Percentiles rank a stretch among this genome's conserved stretches.
These are phyloP conservation scores for Protomyces arabidopsidicola DNA, from an alignment of 1,139 yeast species.

Conservation along the genomic window DNA sequence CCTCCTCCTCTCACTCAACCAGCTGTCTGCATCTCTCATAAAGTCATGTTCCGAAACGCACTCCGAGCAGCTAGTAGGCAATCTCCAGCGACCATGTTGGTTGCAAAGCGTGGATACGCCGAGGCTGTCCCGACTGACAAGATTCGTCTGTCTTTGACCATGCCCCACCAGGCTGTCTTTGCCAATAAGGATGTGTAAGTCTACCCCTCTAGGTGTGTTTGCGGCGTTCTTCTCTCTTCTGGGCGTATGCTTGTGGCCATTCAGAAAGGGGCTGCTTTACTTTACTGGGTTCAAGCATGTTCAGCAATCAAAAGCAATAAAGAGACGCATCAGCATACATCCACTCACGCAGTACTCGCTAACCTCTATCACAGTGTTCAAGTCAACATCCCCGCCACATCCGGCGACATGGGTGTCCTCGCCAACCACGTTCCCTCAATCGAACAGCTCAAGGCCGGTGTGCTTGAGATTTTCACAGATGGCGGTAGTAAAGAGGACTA, in stretches of 20 bases:
- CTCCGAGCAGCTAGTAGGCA: slow-evolving; percentile 13
- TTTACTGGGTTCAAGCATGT: slow-evolving; percentile 38
- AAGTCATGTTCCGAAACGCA: slow-evolving; percentile 23
- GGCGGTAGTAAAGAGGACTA: slow-evolving; percentile 75
- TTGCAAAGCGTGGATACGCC: slow-evolving; percentile 27
- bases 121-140: slow-evolving; percentile 62
- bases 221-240: slow-evolving; percentile 46
- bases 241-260: slow-evolving; percentile 18
- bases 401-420: slow-evolving; percentile 95
- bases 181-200: slow-evolving; percentile 28
- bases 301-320: not conserved
- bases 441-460: slow-evolving; percentile 95
- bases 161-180: slow-evolving; percentile 54
- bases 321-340: not conserved
- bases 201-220: not conserved
- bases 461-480: slow-evolving; percentile 82
- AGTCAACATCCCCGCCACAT: slow-evolving; percentile 92
- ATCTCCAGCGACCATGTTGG: slow-evolving; percentile 2
- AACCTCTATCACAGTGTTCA: slow-evolving; percentile 53
- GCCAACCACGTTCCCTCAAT: slow-evolving; percentile 98
- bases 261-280: slow-evolving; percentile 37
- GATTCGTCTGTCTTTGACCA: slow-evolving; percentile 81
- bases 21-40: not conserved
- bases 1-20: not conserved
- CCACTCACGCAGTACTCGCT: not conserved